phyloP scores from a whole-genome alignment of 306 rosid genomes.

The Castanea crenata region DNA sequence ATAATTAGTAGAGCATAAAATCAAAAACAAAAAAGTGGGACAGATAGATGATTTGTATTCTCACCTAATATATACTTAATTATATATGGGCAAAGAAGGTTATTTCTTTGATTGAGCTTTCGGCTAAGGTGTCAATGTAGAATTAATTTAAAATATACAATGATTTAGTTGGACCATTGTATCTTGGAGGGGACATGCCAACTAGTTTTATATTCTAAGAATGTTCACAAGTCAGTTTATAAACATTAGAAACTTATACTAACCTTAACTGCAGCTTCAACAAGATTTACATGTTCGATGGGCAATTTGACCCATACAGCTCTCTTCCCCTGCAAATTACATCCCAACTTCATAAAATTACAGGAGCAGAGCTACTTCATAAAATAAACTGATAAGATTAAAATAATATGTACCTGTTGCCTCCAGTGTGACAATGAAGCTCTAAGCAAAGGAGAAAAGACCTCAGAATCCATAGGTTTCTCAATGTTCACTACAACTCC shows the following conservation, averaged over 20 bases:
- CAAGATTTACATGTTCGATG: conserved; percentile 51
- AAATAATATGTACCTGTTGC: conserved; percentile 16
- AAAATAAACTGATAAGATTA: too few species aligned
- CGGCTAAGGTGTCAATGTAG: too few species aligned
- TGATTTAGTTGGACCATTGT: too few species aligned
- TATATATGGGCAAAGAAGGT: too few species aligned
- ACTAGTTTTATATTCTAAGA: background rate
- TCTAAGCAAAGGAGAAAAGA: conserved; percentile 39
- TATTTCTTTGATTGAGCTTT: too few species aligned
- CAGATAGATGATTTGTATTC: too few species aligned
- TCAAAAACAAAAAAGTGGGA: too few species aligned
- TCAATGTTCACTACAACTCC: conserved; percentile 51
- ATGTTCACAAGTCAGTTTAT: background rate
- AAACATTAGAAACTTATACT: background rate
- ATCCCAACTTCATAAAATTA: background rate
- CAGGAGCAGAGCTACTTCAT: background rate
- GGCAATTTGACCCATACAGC: conserved; percentile 85
- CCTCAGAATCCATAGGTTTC: conserved; percentile 40
- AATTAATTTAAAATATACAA: too few species aligned
- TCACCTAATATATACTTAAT: too few species aligned
- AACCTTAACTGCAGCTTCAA: conserved; percentile 67
- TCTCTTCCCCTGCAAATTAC: conserved; percentile 56
- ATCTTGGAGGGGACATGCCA: too few species aligned
- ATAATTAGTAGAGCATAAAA: too few species aligned
- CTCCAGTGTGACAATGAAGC: conserved; percentile 48